Conservation (phyloP, 2,329 filamentous ascomycete genomes). For the Colletotrichum scovillei region DNA sequence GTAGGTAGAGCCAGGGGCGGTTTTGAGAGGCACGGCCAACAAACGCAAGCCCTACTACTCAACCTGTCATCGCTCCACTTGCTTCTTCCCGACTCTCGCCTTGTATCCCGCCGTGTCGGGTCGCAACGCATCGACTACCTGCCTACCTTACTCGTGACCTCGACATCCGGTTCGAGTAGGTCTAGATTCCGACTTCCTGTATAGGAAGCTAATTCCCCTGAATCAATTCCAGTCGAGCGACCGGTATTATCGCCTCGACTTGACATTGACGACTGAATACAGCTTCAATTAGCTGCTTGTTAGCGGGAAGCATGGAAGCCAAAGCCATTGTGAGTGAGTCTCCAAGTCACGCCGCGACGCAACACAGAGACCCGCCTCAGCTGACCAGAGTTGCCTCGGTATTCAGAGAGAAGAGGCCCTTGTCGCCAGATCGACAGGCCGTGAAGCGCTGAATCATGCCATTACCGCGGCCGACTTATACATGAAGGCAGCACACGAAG, state of each 20-base stretch:
- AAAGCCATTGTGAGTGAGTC: constrained; percentile 29
- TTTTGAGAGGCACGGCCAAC: not conserved
- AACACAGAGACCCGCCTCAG: not conserved
- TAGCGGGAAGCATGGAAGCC: constrained; percentile 26
- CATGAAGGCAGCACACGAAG: constrained; percentile 77
- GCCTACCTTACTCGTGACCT: not conserved
- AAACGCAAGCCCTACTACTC: not conserved
- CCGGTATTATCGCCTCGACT: not conserved
- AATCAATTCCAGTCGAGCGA: not conserved
- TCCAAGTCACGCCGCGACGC: not conserved
- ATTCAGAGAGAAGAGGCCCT: constrained; percentile 52
- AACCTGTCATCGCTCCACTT: not conserved
- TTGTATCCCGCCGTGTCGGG: not conserved
- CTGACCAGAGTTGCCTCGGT: not conserved
- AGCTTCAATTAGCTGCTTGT: not conserved
- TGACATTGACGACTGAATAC: not conserved
- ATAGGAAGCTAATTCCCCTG: not conserved
- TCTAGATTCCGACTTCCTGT: not conserved
- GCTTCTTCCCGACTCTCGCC: not conserved
- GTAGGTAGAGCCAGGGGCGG: not conserved
- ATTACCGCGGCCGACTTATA: constrained; percentile 84
- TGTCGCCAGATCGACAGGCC: constrained; percentile 47
- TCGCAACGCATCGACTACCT: not conserved
- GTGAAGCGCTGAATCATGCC: constrained; percentile 77
- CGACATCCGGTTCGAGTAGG: constrained; percentile 10